Evolutionary conservation across 805 yeast genomes (phyloP).

Genomic region (Myxozyma monticola): DNA sequence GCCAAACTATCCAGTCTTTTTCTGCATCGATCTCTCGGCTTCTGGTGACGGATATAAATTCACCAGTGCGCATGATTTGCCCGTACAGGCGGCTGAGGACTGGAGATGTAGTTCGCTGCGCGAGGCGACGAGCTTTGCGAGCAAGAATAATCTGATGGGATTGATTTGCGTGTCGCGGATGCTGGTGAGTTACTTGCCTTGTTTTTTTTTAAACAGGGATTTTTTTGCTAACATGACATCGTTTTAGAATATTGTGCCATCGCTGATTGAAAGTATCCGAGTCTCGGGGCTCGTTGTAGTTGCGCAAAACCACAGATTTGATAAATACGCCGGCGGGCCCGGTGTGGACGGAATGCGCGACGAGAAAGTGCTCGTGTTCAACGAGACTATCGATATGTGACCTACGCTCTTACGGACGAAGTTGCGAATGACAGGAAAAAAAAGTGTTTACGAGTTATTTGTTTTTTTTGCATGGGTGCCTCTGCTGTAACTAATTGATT

Average conservation of each 20-base stretch:
- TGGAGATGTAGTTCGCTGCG: conserved; percentile 59
- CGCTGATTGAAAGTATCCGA: conserved; percentile 69
- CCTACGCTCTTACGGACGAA: no score
- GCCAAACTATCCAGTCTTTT: conserved; percentile 94
- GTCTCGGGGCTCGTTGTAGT: conserved; percentile 76
- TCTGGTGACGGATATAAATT: conserved; percentile 41
- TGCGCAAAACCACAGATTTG: conserved; percentile 22
- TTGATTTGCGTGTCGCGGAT: conserved; percentile 72
- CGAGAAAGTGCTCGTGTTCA: conserved; percentile 64
- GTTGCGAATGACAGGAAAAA: no score
- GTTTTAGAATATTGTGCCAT: conserved; percentile 56
- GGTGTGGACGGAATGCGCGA: conserved; percentile 67
- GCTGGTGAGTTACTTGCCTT: conserved; percentile 41
- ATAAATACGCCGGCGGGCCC: conserved; percentile 23
- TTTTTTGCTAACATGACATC: neutral
- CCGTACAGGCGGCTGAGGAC: conserved; percentile 34
- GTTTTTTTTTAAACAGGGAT: no score
- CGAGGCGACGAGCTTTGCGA: conserved; percentile 79
- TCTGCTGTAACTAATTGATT: no score
- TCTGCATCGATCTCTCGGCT: conserved; percentile 55
- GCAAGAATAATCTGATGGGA: conserved; percentile 81
- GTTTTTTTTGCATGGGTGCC: no score
- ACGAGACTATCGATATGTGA: conserved; percentile 56
- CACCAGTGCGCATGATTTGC: conserved; percentile 37
- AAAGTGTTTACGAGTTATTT: no score